Conservation (phyloP, 805 yeast genomes). For the Candida glaebosa region DNA sequence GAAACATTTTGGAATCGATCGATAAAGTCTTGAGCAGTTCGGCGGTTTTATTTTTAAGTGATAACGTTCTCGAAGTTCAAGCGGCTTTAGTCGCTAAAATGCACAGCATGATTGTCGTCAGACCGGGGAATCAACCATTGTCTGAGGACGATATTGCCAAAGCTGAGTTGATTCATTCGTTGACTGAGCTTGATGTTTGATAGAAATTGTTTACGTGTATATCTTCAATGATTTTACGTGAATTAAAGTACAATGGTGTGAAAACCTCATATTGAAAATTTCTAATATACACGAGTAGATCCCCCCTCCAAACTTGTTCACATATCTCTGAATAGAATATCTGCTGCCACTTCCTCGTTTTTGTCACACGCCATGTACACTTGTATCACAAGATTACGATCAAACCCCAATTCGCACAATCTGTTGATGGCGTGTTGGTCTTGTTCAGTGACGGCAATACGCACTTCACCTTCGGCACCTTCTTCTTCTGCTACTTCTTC, state of each 20-base stretch:
- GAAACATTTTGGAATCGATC: conserved; percentile 46
- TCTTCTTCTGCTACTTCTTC: conserved; percentile 33
- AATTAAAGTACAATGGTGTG: too few relatives aligned
- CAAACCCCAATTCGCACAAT: conserved; percentile 90
- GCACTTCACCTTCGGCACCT: conserved; percentile 40
- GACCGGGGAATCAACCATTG: conserved; percentile 72
- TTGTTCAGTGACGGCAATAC: conserved; percentile 66
- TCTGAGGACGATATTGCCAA: conserved; percentile 27
- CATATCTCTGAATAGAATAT: conserved; percentile 65
- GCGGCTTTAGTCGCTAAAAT: conserved; percentile 73
- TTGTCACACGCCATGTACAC: conserved; percentile 97
- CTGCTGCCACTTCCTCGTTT: conserved; percentile 95
- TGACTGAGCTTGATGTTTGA: conserved; percentile 10
- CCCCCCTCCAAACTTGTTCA: conserved; percentile 12
- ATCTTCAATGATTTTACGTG: not conserved
- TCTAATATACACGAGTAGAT: conserved; percentile 6
- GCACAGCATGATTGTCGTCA: conserved; percentile 51
- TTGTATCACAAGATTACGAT: conserved; percentile 80
- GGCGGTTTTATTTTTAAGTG: conserved; percentile 67
- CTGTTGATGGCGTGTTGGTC: conserved; percentile 89
- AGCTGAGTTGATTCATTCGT: conserved; percentile 19
- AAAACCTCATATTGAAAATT: conserved; percentile 9
- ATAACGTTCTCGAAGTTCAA: conserved; percentile 69
- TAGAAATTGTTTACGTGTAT: not conserved
- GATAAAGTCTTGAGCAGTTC: conserved; percentile 23